Percentiles rank a stretch among this genome's conserved stretches.
Conservation (phyloP, 306 rosid genomes). For the Pterocarpus santalinus region DNA sequence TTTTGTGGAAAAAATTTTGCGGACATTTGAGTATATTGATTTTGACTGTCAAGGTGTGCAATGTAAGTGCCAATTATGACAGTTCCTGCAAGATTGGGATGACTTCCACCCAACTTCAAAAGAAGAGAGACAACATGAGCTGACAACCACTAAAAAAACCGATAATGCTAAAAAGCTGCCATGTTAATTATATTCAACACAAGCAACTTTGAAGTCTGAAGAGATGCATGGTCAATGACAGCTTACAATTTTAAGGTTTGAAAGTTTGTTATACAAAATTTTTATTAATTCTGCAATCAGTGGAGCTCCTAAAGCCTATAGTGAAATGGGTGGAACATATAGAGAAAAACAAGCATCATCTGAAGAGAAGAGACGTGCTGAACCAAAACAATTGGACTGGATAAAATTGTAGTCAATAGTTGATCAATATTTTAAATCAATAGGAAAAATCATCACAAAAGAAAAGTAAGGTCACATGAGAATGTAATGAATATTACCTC, state of each 20-base stretch:
- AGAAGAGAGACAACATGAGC: background rate
- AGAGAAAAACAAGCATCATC: conserved; percentile 14
- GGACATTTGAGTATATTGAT: conserved; percentile 1
- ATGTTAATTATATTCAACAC: conserved; percentile 18
- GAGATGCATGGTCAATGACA: conserved; percentile 1
- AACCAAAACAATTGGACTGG: background rate
- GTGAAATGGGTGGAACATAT: conserved; percentile 2
- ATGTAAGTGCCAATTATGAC: conserved; percentile 1
- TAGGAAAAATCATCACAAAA: background rate
- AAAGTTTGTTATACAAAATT: conserved; percentile 9
- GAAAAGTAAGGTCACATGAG: background rate
- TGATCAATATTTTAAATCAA: conserved; percentile 4
- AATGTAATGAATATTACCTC: conserved; percentile 68
- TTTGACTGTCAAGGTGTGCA: conserved; percentile 11
- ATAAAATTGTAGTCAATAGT: background rate
- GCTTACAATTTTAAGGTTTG: conserved; percentile 20
- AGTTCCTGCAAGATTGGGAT: conserved; percentile 24
- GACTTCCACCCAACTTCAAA: conserved; percentile 25
- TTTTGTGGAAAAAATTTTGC: background rate
- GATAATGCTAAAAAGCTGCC: background rate
- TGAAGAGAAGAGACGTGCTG: conserved; percentile 10
- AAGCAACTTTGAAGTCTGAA: conserved; percentile 12
- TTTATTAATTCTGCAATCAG: conserved; percentile 11
- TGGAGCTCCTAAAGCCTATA: background rate
- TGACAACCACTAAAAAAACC: conserved; percentile 14